Evolutionary conservation across 2,329 filamentous ascomycete species (phyloP).

Genomic region (Leptographium flavum): DNA sequence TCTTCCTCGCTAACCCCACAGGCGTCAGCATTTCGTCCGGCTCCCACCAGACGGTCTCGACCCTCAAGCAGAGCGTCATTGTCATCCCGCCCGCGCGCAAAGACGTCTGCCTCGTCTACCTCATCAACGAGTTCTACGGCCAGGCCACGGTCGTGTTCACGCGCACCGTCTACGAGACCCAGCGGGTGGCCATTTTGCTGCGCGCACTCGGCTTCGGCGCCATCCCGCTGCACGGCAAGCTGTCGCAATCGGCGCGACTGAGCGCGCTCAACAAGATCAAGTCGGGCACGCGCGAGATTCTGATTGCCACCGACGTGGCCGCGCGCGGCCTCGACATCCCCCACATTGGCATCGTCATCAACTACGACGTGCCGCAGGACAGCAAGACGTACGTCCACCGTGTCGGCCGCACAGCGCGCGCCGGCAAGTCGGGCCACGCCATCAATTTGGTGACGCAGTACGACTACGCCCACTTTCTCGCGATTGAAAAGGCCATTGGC

Average conservation of each 20-base stretch:
- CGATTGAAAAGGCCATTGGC: slow-evolving; percentile 72
- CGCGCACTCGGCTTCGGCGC: slow-evolving; percentile 76
- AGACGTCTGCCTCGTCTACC: slow-evolving; percentile 75
- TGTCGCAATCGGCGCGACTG: slow-evolving; percentile 75
- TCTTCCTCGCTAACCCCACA: slow-evolving; percentile 19
- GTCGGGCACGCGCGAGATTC: slow-evolving; percentile 62
- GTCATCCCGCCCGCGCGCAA: slow-evolving; percentile 81
- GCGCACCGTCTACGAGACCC: slow-evolving; percentile 80
- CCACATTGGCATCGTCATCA: slow-evolving; percentile 74
- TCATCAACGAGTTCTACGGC: slow-evolving; percentile 78
- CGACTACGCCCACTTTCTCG: slow-evolving; percentile 64
- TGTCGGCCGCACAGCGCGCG: slow-evolving; percentile 76
- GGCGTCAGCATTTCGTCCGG: slow-evolving; percentile 67
- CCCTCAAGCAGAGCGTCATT: slow-evolving; percentile 71
- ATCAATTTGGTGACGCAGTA: slow-evolving; percentile 78
- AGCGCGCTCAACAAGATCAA: slow-evolving; percentile 87
- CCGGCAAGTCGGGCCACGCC: slow-evolving; percentile 71
- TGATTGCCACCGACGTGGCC: slow-evolving; percentile 89
- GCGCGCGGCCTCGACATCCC: slow-evolving; percentile 87
- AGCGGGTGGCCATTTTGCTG: slow-evolving; percentile 70
- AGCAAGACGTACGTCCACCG: slow-evolving; percentile 86
- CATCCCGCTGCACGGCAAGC: slow-evolving; percentile 83
- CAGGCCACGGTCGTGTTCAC: slow-evolving; percentile 83
- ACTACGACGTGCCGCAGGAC: slow-evolving; percentile 72
- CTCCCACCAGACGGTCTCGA: slow-evolving; percentile 86